Evolutionary conservation across 306 rosid species (phyloP).

Genomic region (Fagus sylvatica): DNA sequence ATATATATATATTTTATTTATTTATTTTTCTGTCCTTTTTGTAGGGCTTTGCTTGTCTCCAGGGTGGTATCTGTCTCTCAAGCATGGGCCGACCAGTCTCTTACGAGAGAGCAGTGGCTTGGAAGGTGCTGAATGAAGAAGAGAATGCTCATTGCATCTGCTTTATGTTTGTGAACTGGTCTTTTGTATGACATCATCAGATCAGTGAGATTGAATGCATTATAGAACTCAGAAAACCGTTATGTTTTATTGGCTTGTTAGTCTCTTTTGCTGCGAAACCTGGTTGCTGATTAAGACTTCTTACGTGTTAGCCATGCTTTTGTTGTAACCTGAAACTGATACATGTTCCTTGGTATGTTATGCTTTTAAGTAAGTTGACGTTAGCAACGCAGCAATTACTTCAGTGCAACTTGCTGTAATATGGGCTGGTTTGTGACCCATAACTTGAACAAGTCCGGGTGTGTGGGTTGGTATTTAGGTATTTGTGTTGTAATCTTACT

Average conservation of each 20-base stretch:
- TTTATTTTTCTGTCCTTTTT: neutral
- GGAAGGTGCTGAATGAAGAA: constrained; percentile 99
- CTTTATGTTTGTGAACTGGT: constrained; percentile 97
- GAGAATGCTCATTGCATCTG: constrained; percentile 96
- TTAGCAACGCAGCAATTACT: neutral
- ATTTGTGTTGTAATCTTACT: neutral
- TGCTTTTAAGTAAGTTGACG: neutral
- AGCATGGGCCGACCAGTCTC: constrained; percentile 99
- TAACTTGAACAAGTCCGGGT: neutral
- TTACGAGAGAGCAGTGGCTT: constrained; percentile 89
- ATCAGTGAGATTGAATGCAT: neutral
- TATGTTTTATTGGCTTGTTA: constrained; percentile 10
- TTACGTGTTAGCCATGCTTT: neutral
- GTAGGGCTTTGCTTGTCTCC: constrained; percentile 95
- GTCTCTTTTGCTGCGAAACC: neutral
- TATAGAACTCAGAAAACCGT: neutral
- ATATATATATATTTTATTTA: neutral
- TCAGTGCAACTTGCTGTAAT: neutral
- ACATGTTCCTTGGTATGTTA: neutral
- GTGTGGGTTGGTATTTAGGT: neutral
- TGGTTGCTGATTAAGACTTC: neutral
- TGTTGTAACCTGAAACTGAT: neutral
- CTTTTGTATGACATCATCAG: constrained; percentile 63
- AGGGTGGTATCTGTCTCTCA: constrained; percentile 94
- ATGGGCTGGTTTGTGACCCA: neutral